Percentiles rank a stretch among this genome's conserved stretches.
These are phyloP conservation scores for Xylaria sp. DNA, from an alignment of 2,329 filamentous ascomycete species.

Conservation along the genomic window DNA sequence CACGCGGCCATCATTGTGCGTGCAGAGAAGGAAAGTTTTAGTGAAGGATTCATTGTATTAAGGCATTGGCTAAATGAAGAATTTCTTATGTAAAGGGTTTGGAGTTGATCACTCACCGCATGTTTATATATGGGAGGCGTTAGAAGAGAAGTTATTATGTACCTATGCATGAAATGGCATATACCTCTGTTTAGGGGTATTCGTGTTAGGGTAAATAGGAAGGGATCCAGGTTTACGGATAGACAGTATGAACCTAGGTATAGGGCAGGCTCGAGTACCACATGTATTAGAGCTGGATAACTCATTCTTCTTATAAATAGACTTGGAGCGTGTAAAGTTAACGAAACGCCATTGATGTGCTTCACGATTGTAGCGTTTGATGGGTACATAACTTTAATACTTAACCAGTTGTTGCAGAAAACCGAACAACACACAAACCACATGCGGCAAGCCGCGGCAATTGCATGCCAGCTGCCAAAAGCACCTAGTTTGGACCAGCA, in stretches of 20 bases:
- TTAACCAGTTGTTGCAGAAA: neutral
- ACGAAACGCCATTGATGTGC: neutral
- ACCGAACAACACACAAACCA: too few relatives aligned
- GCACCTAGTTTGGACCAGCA: neutral
- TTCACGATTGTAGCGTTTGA: too few relatives aligned
- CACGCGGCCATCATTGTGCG: constrained; percentile 93
- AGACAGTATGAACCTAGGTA: too few relatives aligned
- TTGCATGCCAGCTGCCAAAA: neutral
- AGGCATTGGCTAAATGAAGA: constrained; percentile 82
- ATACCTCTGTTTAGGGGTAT: neutral
- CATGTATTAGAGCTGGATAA: too few relatives aligned
- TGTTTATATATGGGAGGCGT: constrained; percentile 7
- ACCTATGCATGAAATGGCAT: constrained; percentile 3
- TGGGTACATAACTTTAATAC: neutral
- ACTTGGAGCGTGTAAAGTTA: neutral
- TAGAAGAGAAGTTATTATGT: neutral
- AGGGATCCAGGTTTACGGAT: too few relatives aligned
- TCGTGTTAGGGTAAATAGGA: neutral
- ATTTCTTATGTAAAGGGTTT: constrained; percentile 70
- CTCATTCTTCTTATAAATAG: neutral
- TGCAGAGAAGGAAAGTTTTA: constrained; percentile 71
- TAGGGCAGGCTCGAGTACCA: too few relatives aligned
- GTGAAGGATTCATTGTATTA: constrained; percentile 81
- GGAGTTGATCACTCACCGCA: neutral
- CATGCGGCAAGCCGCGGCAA: neutral